Percentiles rank a stretch among this genome's conserved stretches.
These are phyloP conservation scores for Didymellaceae sp. DNA, from an alignment of 2,329 filamentous ascomycete species.

Conservation along the genomic window DNA sequence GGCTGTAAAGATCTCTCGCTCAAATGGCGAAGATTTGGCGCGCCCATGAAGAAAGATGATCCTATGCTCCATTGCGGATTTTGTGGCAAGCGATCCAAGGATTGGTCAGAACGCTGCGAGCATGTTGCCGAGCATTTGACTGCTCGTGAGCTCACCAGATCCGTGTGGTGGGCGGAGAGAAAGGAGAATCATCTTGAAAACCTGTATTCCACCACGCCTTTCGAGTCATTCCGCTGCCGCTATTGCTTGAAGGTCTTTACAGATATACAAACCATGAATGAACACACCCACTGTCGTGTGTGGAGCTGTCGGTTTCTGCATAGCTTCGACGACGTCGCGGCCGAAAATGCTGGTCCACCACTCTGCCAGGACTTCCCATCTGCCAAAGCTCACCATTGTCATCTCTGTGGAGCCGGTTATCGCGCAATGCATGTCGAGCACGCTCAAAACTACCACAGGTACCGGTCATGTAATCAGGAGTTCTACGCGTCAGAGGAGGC, in stretches of 20 bases:
- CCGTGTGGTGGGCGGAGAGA: constrained; percentile 43
- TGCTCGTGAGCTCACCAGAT: constrained; percentile 36
- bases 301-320: constrained; percentile 46
- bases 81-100: constrained; percentile 40
- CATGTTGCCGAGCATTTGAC: constrained; percentile 44
- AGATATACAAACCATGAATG: constrained; percentile 39
- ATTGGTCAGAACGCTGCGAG: constrained; percentile 42
- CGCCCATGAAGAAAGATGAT: constrained; percentile 44
- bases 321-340: constrained; percentile 43
- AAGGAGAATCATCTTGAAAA: constrained; percentile 44
- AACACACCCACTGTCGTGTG: constrained; percentile 44
- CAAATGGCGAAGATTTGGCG: constrained; percentile 45
- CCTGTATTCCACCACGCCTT: constrained; percentile 34
- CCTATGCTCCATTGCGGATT: constrained; percentile 48
- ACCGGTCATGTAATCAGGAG: constrained; percentile 43
- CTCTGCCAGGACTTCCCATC: constrained; percentile 43
- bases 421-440: constrained; percentile 42
- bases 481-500: constrained; percentile 43
- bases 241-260: constrained; percentile 45
- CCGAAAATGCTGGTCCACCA: constrained; percentile 41
- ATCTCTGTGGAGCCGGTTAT: constrained; percentile 45
- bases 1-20: constrained; percentile 46
- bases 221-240: constrained; percentile 43
- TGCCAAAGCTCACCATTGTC: constrained; percentile 45
- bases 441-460: constrained; percentile 42